These are phyloP conservation scores for Kockovaella imperatae DNA, from an alignment of 768 basidiomycete species.

Conservation along the genomic window DNA sequence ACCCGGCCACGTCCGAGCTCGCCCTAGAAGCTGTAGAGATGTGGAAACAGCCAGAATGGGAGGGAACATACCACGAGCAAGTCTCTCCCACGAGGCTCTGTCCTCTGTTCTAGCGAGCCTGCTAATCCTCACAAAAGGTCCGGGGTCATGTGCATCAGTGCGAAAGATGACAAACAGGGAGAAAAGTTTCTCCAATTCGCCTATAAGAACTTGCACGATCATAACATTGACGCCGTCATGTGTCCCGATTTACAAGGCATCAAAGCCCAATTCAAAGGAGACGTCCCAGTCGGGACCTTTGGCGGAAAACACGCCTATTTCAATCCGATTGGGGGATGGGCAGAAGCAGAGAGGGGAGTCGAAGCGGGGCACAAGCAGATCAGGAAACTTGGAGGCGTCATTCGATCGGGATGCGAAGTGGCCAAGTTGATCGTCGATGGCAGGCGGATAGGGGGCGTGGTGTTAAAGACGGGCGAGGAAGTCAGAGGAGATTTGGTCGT, in stretches of 20 bases:
- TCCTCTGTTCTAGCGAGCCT: background rate
- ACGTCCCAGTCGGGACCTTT: conserved; percentile 40
- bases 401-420: conserved; percentile 58
- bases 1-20: conserved; percentile 53
- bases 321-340: conserved; percentile 79
- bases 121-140: conserved; percentile 18
- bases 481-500: conserved; percentile 53
- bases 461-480: conserved; percentile 53
- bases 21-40: conserved; percentile 66
- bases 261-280: conserved; percentile 51
- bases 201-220: conserved; percentile 57
- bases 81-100: conserved; percentile 29
- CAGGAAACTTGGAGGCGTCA: conserved; percentile 53
- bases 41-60: conserved; percentile 59
- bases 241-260: conserved; percentile 50
- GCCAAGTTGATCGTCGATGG: conserved; percentile 48
- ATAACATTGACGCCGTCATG: conserved; percentile 52
- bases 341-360: conserved; percentile 63
- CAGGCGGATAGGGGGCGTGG: conserved; percentile 53
- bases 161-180: conserved; percentile 40
- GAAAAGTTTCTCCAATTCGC: conserved; percentile 52
- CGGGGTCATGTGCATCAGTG: conserved; percentile 57
- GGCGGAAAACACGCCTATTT: conserved; percentile 53
- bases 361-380: conserved; percentile 54
- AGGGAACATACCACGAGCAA: conserved; percentile 67